These are phyloP conservation scores for Didymella segeticola DNA, from an alignment of 2,329 filamentous ascomycete species.

Conservation along the genomic window DNA sequence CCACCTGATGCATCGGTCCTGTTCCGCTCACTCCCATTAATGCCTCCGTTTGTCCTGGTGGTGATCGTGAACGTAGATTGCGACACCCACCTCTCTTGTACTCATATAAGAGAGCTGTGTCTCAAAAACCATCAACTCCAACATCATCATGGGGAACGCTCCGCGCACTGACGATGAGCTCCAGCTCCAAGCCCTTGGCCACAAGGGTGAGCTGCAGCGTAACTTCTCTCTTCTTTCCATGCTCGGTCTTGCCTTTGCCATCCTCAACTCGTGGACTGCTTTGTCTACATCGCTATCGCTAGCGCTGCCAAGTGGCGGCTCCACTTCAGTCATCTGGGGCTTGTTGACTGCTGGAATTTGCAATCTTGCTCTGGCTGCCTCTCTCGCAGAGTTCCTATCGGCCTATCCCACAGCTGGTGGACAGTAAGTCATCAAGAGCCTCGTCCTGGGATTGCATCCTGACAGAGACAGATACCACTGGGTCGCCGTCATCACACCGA, in stretches of 20 bases:
- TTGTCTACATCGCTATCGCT: constrained; percentile 65
- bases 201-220: constrained; percentile 64
- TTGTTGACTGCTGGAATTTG: constrained; percentile 63
- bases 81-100: neutral
- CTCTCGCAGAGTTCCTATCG: constrained; percentile 73
- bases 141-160: constrained; percentile 15
- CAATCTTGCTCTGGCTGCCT: constrained; percentile 73
- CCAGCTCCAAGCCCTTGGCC: constrained; percentile 55
- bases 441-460: constrained; percentile 49
- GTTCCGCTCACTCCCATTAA: constrained; percentile 10
- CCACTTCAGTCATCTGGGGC: constrained; percentile 76
- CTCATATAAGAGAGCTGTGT: neutral
- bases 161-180: constrained; percentile 41
- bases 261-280: constrained; percentile 69
- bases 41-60: neutral
- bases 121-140: neutral
- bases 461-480: constrained; percentile 64
- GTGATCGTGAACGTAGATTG: neutral
- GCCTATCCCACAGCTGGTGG: constrained; percentile 62
- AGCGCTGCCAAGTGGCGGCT: constrained; percentile 73
- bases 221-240: constrained; percentile 66
- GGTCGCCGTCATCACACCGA: constrained; percentile 70
- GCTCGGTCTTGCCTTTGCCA: constrained; percentile 68
- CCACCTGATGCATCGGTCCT: neutral
- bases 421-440: constrained; percentile 27